Evolutionary conservation across 2,329 filamentous ascomycete genomes (phyloP), one percentile per base, ranked within the genome.

Genomic region (Aspergillus sp.): DNA sequence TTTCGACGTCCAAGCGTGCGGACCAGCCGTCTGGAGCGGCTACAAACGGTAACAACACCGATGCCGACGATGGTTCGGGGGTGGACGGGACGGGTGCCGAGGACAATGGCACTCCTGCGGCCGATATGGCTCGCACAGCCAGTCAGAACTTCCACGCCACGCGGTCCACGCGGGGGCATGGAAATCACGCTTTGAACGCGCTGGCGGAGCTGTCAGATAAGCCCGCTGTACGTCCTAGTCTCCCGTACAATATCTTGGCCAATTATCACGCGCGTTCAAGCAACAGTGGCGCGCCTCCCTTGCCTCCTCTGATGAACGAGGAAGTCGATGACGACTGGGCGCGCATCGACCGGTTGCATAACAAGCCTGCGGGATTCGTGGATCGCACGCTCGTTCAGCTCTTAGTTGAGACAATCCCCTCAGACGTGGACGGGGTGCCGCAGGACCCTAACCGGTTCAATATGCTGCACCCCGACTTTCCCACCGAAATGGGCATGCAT

Each of bases 81-180:
- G 70, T 72, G 21, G 75, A 76, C 17, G 74, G 70, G 32, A 77
- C 75, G 27, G 73, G 72, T n/a, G 71, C 70, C 21, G 78, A 78
- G 58, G 78, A 80, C 39, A 72, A 75, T 38, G 75, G 74, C 48
- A 78, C 78, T 7, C 73, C 77, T 0, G 73, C 83, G 1, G 73
- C 80, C 4, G 85, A 86, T 57, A 88, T 88, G 86, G 82, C 84
- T 54, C 83, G 86, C 41, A 84, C 84, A 11, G 79, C 84, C 19
- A 85, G 82, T 57, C 83, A 84, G 58, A 86, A 84, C 47, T 77
- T 76, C 66, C 81, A 83, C 76, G 84, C 73, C 74, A 88, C 79
- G 70, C 84, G 73, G 44, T 85, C 78, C 5, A 82, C 80, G 7
- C 78, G 80, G 48, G 82, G 78, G 5, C 82, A 81, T 57, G 82